Base-by-base conservation (phyloP, 257 asterid genomes). In the Solanum appendiculatum region DNA sequence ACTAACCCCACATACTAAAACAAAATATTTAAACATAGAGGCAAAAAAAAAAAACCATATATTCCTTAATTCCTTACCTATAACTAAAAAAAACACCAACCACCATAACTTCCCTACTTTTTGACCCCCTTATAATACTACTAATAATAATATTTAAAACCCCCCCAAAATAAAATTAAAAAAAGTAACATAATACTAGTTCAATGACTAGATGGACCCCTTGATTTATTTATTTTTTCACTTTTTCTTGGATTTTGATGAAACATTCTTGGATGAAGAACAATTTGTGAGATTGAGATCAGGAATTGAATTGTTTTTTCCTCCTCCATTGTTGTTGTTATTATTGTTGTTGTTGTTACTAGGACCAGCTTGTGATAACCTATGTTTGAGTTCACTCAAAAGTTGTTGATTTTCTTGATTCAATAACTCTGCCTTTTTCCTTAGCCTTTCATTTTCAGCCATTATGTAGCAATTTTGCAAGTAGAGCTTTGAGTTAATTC, bases 351-450 rank as follows among this genome's bases (percentile, higher is more conserved):
- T 72, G 60, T 69, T 82, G 69, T 78, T 12, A 12, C 84, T 82
- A 88, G 92, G 89, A 89, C 87, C 85, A 44, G 80, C 91, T 75
- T 23, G 92, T 25, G 98, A 87, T 34, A 93, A 91, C 89, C 93
- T 88, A 87, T 91, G 91, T 64, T 94, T 94, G 72, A 93, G 94
- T 89, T 96, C 94, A 42, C 86, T 92, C 46, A 92, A 92, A 37
- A 96, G 94, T 23, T 90, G 94, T 83, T 93, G 93, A 33, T 96
- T 95, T 91, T 96, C 99, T 89, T 96, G 95, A 92, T 93, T 92
- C 40, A 96, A 92, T 14, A 93, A 86, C 92, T 96, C 99, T 1
- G 96, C 97, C 69, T 90, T 91, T 87, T 91, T 96, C 93, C 98
- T 91, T 81, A 96, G 94, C 94, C 93, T 85, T 78, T 95, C 98